Evolutionary conservation across 2,329 filamentous ascomycete genomes (phyloP).

Genomic region (Exutisphaerella laricina): DNA sequence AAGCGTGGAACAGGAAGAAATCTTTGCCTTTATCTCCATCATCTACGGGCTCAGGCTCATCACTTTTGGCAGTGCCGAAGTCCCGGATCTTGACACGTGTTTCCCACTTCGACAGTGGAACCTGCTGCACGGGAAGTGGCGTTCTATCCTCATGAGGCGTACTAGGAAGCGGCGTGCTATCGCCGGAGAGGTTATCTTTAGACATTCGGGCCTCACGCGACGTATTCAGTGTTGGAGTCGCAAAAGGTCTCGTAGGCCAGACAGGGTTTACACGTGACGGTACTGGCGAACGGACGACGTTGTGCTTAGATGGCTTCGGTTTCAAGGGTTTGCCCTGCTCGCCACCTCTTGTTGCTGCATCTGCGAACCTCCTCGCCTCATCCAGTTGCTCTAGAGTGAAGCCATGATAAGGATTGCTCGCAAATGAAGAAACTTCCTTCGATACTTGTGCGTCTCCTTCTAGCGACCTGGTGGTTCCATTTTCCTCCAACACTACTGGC

Average conservation of each 20-base stretch:
- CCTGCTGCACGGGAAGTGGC: background rate
- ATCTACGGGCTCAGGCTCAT: background rate
- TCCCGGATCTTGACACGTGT: background rate
- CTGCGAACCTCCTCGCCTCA: background rate
- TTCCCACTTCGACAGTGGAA: constrained; percentile 1
- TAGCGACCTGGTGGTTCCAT: too few relatives aligned
- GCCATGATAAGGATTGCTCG: background rate
- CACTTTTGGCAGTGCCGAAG: background rate
- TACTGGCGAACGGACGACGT: too few relatives aligned
- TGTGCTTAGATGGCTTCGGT: background rate
- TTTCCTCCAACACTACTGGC: too few relatives aligned
- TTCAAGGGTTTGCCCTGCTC: background rate
- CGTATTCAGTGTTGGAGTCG: too few relatives aligned
- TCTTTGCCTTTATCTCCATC: constrained; percentile 1
- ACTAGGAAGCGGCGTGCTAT: background rate
- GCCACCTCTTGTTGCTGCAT: background rate
- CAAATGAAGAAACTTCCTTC: too few relatives aligned
- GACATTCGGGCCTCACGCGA: background rate
- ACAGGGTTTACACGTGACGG: too few relatives aligned
- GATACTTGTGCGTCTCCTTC: too few relatives aligned
- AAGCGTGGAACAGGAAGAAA: constrained; percentile 4
- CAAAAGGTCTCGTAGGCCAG: too few relatives aligned
- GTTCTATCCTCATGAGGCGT: background rate
- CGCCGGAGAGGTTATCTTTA: background rate
- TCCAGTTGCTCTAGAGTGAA: background rate